A percentile compares a stretch with the other conserved stretches of the same genome.
These are phyloP conservation scores for Arthrinium phaeospermum DNA, from an alignment of 2,329 filamentous ascomycete species.

Conservation along the genomic window DNA sequence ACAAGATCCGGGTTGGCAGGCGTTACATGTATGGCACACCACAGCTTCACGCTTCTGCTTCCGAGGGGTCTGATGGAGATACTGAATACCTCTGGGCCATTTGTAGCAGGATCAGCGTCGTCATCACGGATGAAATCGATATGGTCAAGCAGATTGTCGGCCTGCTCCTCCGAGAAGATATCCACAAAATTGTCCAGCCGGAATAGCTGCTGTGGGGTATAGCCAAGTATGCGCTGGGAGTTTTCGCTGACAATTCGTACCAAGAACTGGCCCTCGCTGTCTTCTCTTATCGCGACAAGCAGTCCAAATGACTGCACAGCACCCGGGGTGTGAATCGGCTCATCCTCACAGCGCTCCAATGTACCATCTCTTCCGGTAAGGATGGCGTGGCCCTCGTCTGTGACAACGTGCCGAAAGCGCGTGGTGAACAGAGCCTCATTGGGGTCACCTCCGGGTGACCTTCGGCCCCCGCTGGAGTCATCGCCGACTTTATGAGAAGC, in stretches of 20 bases:
- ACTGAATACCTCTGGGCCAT: conserved; percentile 87
- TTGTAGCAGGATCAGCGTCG: conserved; percentile 73
- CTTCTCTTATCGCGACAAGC: conserved; percentile 75
- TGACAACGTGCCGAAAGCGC: conserved; percentile 79
- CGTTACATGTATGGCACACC: conserved; percentile 86
- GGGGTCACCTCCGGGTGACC: conserved; percentile 22
- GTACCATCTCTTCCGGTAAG: conserved; percentile 79
- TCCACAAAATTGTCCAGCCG: conserved; percentile 78
- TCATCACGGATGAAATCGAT: conserved; percentile 88
- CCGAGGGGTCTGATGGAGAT: conserved; percentile 70
- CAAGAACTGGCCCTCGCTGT: conserved; percentile 68
- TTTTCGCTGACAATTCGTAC: conserved; percentile 85
- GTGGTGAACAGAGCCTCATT: conserved; percentile 64
- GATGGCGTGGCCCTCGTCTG: conserved; percentile 79
- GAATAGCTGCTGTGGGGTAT: conserved; percentile 78
- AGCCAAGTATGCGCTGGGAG: conserved; percentile 75
- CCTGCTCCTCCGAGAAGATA: conserved; percentile 81
- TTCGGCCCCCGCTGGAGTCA: neutral
- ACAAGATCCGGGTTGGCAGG: conserved; percentile 71
- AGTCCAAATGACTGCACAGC: conserved; percentile 82
- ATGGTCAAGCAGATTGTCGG: conserved; percentile 83
- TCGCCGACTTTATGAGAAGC: neutral
- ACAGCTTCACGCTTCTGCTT: conserved; percentile 69
- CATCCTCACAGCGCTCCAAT: conserved; percentile 84
- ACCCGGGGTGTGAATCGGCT: conserved; percentile 87